Conservation (phyloP, 2,329 filamentous ascomycete species). For the Zalaria sp. region DNA sequence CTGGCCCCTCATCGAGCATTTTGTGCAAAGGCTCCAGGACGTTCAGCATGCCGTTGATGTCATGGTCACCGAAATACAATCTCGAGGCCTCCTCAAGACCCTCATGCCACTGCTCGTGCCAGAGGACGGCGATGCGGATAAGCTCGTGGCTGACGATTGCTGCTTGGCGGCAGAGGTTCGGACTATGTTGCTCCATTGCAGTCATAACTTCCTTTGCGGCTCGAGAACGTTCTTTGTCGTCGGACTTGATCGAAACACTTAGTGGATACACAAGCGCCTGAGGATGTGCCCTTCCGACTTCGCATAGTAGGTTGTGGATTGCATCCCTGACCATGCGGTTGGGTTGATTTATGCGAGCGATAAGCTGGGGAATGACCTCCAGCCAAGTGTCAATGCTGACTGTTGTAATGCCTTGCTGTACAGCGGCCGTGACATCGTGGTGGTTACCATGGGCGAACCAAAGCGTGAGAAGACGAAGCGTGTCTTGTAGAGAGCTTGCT, state of each 20-base stretch:
- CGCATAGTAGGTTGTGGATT: conserved; percentile 81
- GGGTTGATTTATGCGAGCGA: conserved; percentile 93
- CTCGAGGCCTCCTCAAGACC: conserved; percentile 91
- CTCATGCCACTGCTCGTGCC: conserved; percentile 99
- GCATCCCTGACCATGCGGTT: conserved; percentile 78
- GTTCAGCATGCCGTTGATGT: conserved; percentile 94
- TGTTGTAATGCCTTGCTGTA: conserved; percentile 79
- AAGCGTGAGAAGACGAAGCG: conserved; percentile 75
- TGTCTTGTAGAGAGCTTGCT: conserved; percentile 90
- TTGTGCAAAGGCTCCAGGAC: conserved; percentile 84
- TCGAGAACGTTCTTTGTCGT: conserved; percentile 67
- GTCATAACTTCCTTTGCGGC: conserved; percentile 94
- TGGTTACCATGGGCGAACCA: conserved; percentile 94
- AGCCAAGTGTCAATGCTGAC: conserved; percentile 98
- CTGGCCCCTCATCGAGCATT: conserved; percentile 60
- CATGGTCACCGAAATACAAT: conserved; percentile 93
- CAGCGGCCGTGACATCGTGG: conserved; percentile 71
- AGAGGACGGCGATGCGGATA: conserved; percentile 89
- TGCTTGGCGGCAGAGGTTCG: conserved; percentile 83
- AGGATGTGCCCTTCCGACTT: conserved; percentile 87
- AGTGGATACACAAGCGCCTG: conserved; percentile 94
- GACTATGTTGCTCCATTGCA: conserved; percentile 90
- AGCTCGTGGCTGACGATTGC: conserved; percentile 92
- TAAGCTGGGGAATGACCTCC: conserved; percentile 92
- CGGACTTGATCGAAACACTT: conserved; percentile 96